A percentile compares a stretch with the other conserved stretches of the same genome.
Evolutionary conservation across 176 grass and related monocot genomes (phyloP).

Genomic region (Zoysia pacifica): DNA sequence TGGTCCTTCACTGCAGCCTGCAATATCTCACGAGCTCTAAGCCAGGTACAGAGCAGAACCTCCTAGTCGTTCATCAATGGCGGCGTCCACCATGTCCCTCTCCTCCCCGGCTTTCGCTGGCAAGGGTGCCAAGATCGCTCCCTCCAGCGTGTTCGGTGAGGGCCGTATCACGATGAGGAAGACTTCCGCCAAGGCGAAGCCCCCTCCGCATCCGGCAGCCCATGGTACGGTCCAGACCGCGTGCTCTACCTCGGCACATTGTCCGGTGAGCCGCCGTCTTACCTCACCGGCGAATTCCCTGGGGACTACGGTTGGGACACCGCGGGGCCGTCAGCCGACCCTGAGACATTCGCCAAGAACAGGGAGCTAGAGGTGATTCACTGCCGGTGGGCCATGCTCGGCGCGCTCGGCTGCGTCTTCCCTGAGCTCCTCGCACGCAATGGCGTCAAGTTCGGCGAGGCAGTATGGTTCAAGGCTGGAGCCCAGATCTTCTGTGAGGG

Average conservation of each 20-base stretch:
- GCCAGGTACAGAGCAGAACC: not conserved
- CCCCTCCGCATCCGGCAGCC: conserved; percentile 14
- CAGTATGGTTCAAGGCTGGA: conserved; percentile 65
- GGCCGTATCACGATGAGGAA: conserved; percentile 53
- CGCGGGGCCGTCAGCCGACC: conserved; percentile 43
- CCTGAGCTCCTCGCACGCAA: conserved; percentile 59
- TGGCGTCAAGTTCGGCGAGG: conserved; percentile 59
- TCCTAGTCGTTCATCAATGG: conserved; percentile 25
- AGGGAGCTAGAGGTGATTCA: conserved; percentile 62
- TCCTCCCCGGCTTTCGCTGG: conserved; percentile 29
- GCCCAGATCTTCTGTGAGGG: conserved; percentile 64
- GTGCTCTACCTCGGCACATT: conserved; percentile 54
- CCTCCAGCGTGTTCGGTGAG: conserved; percentile 43
- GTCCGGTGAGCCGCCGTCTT: conserved; percentile 47
- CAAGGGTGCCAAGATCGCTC: conserved; percentile 2
- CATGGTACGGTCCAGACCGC: conserved; percentile 40
- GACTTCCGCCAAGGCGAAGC: conserved; percentile 31
- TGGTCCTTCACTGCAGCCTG: not conserved
- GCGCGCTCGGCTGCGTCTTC: conserved; percentile 61
- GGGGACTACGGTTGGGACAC: conserved; percentile 63
- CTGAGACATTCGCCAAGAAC: conserved; percentile 65
- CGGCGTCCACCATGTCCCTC: conserved; percentile 36
- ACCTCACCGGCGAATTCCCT: conserved; percentile 56
- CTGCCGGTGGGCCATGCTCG: conserved; percentile 65
- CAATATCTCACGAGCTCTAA: not conserved